phyloP scores from a whole-genome alignment of 345 rosid species.

The Boechera divaricarpa region DNA sequence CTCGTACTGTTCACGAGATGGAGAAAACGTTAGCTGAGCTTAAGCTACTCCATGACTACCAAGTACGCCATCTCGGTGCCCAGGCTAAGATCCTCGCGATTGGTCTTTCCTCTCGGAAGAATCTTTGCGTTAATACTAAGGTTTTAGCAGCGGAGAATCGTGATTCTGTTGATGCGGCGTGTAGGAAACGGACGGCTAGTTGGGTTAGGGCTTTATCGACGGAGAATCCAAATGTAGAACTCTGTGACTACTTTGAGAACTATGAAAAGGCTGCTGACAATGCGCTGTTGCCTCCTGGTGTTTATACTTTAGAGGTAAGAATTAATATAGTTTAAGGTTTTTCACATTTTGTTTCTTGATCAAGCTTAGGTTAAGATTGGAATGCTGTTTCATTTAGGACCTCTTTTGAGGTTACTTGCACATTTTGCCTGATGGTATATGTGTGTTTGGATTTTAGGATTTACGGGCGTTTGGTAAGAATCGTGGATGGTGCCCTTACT shows the following conservation, averaged over 20 bases:
- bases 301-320: slow-evolving; percentile 85
- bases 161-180: slow-evolving; percentile 94
- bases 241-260: slow-evolving; percentile 84
- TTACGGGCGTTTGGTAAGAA: slow-evolving; percentile 82
- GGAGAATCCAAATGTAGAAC: slow-evolving; percentile 71
- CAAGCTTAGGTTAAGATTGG: not conserved
- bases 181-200: slow-evolving; percentile 90
- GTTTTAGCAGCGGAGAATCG: slow-evolving; percentile 88
- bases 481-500: slow-evolving; percentile 95
- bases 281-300: slow-evolving; percentile 91
- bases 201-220: slow-evolving; percentile 87
- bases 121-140: slow-evolving; percentile 78
- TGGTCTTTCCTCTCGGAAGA: slow-evolving; percentile 88
- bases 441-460: slow-evolving; percentile 56
- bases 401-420: not conserved
- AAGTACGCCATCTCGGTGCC: slow-evolving; percentile 65
- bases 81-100: slow-evolving; percentile 80
- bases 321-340: not conserved
- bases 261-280: slow-evolving; percentile 83
- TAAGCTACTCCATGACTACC: slow-evolving; percentile 76
- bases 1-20: slow-evolving; percentile 99
- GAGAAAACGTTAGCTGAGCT: slow-evolving; percentile 95
- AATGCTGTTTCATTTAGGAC: slow-evolving; percentile 1
- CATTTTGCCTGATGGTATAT: slow-evolving; percentile 26
- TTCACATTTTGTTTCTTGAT: not conserved